Base-by-base conservation (phyloP, 2,329 filamentous ascomycete genomes). In the Daldinia sp. region DNA sequence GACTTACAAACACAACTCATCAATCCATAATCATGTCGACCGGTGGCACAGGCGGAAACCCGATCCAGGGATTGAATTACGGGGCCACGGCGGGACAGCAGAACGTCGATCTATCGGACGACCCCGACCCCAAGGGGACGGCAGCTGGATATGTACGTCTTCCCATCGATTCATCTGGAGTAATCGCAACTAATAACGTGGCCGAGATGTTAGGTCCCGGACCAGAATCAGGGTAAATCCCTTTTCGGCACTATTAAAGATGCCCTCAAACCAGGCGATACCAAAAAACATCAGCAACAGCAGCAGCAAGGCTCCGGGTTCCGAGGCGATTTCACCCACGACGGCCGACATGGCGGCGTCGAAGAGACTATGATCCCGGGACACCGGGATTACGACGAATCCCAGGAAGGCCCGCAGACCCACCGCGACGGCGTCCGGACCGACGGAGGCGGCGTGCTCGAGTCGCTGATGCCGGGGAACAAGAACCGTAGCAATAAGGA, bases 41-140 rank as follows among this genome's bases (percentile, higher is more conserved):
- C 13, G 70, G 70, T 1, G 70, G 68, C 23, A 63, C 70, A 54
- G 70, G 70, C 44, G 70, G 65, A 37, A 15, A 66, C 35, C 58
- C 58, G 2, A 33, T 65, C 23, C 54, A 13, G 35, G 65, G 65
- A 13, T 26, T 65, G 28, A 60, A 66, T 35, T 61, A 64, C 39
- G 68, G 68, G 12, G 57, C 58, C 1, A 41, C 51, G n/a, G 58
- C 46, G 30, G 65, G 33, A 9, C 65, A 61, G 54, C 60, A 59
- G 12, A 64, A 57, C 20, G 50, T 64, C 4, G 66, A 66, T 39
- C 28, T 51, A 15, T 63, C 65, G 15, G 70, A 72, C 41, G 68
- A 72, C 15, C 68, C 62, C 15, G 68, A 69, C 26, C 69, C 68
- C 1, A 71, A 69, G 46, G 70, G 66, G 6, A 69, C 65, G 2